Evolutionary conservation across 169 alveolate species (phyloP), one percentile per base, ranked within the genome.

Genomic region (Pseudocohnilembus persalinus): DNA sequence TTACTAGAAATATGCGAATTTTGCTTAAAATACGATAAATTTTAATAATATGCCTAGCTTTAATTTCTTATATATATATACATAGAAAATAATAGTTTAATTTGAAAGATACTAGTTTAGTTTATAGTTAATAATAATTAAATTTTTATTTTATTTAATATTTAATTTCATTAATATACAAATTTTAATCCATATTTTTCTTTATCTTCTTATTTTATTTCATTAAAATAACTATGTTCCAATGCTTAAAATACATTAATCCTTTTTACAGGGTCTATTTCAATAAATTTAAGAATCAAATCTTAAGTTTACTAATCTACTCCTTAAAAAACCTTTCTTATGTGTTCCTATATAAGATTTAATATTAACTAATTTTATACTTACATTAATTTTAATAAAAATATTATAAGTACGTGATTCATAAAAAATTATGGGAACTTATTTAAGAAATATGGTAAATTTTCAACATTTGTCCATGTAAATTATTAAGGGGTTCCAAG

Each of bases 401-500:
- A 35, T 32, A 82, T 35, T 35, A 34, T 72, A 77, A 26, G 30
- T 29, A 30, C 80, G 63, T 77, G 73, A 73, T 72, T 28, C 32
- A 65, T 29, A 25, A 34, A 16, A 77, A 86, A 86, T 26, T 72
- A 63, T 31, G 93, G 92, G 74, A 88, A 91, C 29, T 74, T 77
- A 72, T 82, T 77, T 64, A 81, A 65, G 81, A 76, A 91, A 85
- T 82, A 82, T 31, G 90, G 91, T 31, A 89, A 82, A 29, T 89
- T 88, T 33, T 89, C 85, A 29, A 93, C 78, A 0, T 91, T 93
- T 31, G 85, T 81, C 93, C 94, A 93, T 11, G 85, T 86, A 32
- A 82, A 82, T 27, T 86, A 88, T 72, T 76, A 76, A 11, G 97
- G 96, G 64, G 96, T 93, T 1, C 96, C 96, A 82, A 85, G 83